These are phyloP conservation scores for Raffaelea ambrosiae DNA, from an alignment of 2,329 filamentous ascomycete species.

Conservation along the genomic window DNA sequence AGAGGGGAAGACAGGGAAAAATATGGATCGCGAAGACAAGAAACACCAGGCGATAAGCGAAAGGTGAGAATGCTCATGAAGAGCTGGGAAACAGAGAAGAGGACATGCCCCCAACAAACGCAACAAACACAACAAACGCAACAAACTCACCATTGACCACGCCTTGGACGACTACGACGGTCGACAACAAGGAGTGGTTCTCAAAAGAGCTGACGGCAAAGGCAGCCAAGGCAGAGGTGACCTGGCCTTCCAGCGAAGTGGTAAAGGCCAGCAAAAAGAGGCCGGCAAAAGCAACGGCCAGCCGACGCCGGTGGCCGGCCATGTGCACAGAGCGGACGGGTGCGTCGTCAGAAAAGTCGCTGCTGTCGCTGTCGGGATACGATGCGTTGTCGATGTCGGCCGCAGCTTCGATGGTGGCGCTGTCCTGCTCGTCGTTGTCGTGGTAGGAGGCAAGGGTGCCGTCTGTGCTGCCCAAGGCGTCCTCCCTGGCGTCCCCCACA, in stretches of 20 bases:
- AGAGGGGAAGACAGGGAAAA: too few species aligned
- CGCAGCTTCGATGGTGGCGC: background rate
- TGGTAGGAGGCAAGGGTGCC: background rate
- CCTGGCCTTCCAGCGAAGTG: slow-evolving; percentile 59
- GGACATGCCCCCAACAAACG: too few species aligned
- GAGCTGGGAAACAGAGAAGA: too few species aligned
- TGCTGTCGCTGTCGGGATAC: background rate
- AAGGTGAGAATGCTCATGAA: too few species aligned
- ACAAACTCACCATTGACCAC: slow-evolving; percentile 48
- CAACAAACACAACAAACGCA: background rate
- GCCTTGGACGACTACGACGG: slow-evolving; percentile 54
- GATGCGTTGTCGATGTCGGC: background rate
- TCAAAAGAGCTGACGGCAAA: slow-evolving; percentile 58
- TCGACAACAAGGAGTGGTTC: slow-evolving; percentile 55
- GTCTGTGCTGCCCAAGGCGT: too few species aligned
- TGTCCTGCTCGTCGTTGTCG: background rate
- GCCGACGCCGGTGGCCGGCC: slow-evolving; percentile 6
- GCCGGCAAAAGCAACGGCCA: slow-evolving; percentile 17
- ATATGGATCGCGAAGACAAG: too few species aligned
- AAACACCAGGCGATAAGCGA: too few species aligned
- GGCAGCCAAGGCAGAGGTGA: slow-evolving; percentile 48
- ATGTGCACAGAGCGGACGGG: background rate
- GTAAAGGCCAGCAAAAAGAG: slow-evolving; percentile 54
- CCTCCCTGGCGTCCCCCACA: background rate
- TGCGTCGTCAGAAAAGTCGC: background rate